Base-by-base conservation (phyloP, 2,329 filamentous ascomycete species). In the Mollisia scopiformis region DNA sequence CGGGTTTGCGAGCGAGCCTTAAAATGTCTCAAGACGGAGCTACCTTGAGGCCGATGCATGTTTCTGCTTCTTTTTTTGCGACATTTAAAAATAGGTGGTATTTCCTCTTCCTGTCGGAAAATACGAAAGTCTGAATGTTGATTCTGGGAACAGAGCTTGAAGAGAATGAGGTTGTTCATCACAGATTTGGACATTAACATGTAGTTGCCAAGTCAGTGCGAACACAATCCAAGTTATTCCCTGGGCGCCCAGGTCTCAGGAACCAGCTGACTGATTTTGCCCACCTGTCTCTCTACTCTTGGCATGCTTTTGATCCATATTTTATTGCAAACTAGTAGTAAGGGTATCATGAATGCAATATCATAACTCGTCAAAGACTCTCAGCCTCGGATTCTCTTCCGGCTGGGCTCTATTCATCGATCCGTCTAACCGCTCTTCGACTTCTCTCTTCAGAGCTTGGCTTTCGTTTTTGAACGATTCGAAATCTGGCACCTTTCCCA, bases 321-420 rank as follows among this genome's bases (percentile, higher is more conserved):
- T 27, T 27, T 23, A 16, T 27, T 6, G 1, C 16, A 47, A 47
- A 27, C 43, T 47, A 27, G 16, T 13, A 16, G 43, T 27, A 47
- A n/a, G 43, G 43, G 43, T 47, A 47, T 47, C 43, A 47, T 37
- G 10, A 5, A 39, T 54, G 16, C 51, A 37, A 39, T 19, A 2
- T 25, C 61, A 74, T 59, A 74, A 60, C 61, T 74, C 72, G 50
- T 74, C 72, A 59, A 74, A 72, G 21, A 69, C 37, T 55, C 62
- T 67, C 27, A 74, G 59, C 33, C 71, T 69, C 11, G 68, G 64
- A 51, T 73, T 69, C 5, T 73, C 71, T 19, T 64, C 63, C 30
- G 28, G 28, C 49, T 21, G 27, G 43, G 21, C 43, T 49, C 23
- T 54, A n/a, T 41, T 55, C 28, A 13, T 65, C 60, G 16, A 39